Evolutionary conservation across 2,329 filamentous ascomycete species (phyloP).

Genomic region (Xylariaceae sp.): DNA sequence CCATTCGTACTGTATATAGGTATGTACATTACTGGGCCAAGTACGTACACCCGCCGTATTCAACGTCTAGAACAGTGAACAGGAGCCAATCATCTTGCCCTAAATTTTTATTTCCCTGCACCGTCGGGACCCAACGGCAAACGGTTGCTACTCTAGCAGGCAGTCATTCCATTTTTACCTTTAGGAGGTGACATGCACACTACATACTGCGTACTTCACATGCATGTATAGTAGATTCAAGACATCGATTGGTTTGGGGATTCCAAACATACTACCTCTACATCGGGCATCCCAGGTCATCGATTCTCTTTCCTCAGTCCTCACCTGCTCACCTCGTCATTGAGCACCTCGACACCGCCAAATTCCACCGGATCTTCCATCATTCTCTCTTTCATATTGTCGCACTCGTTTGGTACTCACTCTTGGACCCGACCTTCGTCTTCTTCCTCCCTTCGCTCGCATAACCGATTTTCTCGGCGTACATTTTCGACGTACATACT

Average conservation of each 20-base stretch:
- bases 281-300: neutral
- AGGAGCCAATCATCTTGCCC: neutral
- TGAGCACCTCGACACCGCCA: neutral
- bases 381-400: neutral
- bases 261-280: neutral
- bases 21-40: neutral
- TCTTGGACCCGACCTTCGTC: constrained; percentile 7
- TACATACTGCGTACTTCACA: neutral
- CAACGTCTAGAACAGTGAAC: neutral
- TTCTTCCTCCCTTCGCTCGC: constrained; percentile 13
- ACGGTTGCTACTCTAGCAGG: neutral
- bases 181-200: no score
- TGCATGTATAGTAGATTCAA: neutral
- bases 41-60: neutral
- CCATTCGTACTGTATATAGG: neutral
- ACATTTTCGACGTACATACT: constrained; percentile 5
- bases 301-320: no score
- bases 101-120: neutral
- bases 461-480: constrained; percentile 5
- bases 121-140: neutral
- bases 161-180: neutral
- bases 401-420: neutral
- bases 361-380: neutral
- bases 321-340: neutral
- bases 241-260: neutral